Evolutionary conservation across 2,329 filamentous ascomycete species (phyloP), one percentile per base, ranked within the genome.

Genomic region (Cephalotrichum gorgonifer): DNA sequence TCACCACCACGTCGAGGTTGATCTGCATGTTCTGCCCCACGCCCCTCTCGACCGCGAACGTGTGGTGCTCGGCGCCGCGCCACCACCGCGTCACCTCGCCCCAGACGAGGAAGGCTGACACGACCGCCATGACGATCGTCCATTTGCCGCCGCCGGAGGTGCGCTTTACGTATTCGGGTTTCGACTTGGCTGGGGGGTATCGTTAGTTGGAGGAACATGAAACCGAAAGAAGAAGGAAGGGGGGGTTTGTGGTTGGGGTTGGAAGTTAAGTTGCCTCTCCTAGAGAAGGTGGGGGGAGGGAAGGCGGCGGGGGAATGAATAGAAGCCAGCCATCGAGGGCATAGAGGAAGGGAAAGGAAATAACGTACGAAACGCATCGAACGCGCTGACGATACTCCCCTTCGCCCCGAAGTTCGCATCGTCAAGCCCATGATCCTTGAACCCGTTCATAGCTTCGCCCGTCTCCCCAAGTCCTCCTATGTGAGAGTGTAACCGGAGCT

Each of bases 281-380:
- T 38, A 25, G 14, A 27, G 31, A 3, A 42, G 22, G 4, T 42
- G 33, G 27, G 28, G 43, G n/a, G 14, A 11, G 17, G 35, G 25
- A 8, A 30, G 15, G 35, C 17, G 28, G 35, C 47, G n/a, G 27
- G 47, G 41, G 26, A 42, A 3, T 11, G 31, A 8, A 15, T 39
- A 45, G 42, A 39, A 38, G 35, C n/a, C n/a, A n/a, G n/a, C n/a
- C n/a, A n/a, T n/a, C n/a, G n/a, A n/a, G n/a, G n/a, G n/a, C n/a
- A n/a, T n/a, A n/a, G n/a, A n/a, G n/a, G n/a, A n/a, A n/a, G n/a
- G n/a, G n/a, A n/a, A n/a, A n/a, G n/a, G n/a, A n/a, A n/a, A n/a
- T n/a, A n/a, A 58, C 86, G 63, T 79, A 95, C 89, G 91, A 66
- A 98, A 98, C 56, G 90, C 91, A 73, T 98, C 93, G 68, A 98